Base-by-base conservation (phyloP, 2,329 filamentous ascomycete genomes). In the Paraphoma sp. region DNA sequence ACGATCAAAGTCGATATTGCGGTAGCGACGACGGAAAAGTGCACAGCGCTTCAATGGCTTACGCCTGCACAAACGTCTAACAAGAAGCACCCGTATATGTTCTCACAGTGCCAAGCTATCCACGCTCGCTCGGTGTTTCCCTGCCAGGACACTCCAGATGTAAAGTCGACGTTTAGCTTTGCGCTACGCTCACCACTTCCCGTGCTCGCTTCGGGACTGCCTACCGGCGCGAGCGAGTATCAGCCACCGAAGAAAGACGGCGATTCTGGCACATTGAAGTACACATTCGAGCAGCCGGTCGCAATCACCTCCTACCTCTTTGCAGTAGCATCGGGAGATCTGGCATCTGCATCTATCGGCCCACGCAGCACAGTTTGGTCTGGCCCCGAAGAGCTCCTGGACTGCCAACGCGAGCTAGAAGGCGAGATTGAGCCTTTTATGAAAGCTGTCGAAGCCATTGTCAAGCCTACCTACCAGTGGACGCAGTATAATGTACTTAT, bases 31-130 rank as follows among this genome's bases (percentile, higher is more conserved):
- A 98, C 95, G 1, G 85, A 90, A 49, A 86, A 91, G 69, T 97
- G 94, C 78, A 96, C 93, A 10, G 94, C 94, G 9, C 82, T 99
- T 60, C 94, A 98, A 79, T 99, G 95, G 94, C 85, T 99, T 77
- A 93, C 91, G 0, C 92, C 93, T 1, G 90, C 89, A 31, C 95
- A 98, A 80, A 98, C 95, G 0, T 92, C 91, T 56, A 97, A 96
- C 84, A 93, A 93, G 81, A 95, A 93, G 78, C 90, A 96, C 65
- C 94, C 94, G 1, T 98, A 97, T 79, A 94, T 98, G 88, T 98
- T 98, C 81, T 96, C 92, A 44, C 95, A 98, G 81, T 97, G 93
- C 77, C 94, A 99, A 82, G 93, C 94, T 51, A 98, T 97, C 71
- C 93, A 98, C 71, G 92, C 92, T 43, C 88, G 95, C 57, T 96